A percentile compares a stretch with the other conserved stretches of the same genome.
Evolutionary conservation across 208 protist genomes (phyloP).

Genomic region (Entamoeba invadens): DNA sequence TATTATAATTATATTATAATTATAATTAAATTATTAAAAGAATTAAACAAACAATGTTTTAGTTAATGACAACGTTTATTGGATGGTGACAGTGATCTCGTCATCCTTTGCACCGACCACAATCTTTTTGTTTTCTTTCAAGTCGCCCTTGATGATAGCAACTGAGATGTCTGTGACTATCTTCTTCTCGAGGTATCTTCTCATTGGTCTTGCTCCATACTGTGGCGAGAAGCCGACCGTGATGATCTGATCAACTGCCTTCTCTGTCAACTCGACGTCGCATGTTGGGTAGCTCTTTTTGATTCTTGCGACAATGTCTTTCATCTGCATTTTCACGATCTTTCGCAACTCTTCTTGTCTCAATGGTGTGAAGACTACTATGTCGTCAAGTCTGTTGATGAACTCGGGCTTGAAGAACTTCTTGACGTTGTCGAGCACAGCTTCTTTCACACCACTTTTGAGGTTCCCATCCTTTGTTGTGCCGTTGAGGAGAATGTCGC

Average conservation of each 20-base stretch:
- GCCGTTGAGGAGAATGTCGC: constrained; percentile 84
- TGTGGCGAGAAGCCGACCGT: too few species aligned
- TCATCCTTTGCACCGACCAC: too few species aligned
- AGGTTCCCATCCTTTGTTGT: constrained; percentile 71
- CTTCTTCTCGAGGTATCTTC: not conserved
- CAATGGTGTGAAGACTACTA: constrained; percentile 84
- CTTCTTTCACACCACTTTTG: too few species aligned
- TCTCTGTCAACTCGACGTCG: not conserved
- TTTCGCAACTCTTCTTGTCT: constrained; percentile 50
- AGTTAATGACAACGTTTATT: too few species aligned
- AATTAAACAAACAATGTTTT: too few species aligned
- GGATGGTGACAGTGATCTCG: too few species aligned
- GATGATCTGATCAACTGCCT: not conserved
- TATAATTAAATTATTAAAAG: too few species aligned
- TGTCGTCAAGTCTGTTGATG: constrained; percentile 89
- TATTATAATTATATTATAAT: too few species aligned
- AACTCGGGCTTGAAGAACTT: constrained; percentile 82
- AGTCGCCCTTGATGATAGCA: not conserved
- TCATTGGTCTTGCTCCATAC: not conserved
- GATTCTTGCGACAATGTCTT: not conserved
- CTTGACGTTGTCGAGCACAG: constrained; percentile 63
- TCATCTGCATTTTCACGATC: constrained; percentile 64
- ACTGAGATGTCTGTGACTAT: not conserved
- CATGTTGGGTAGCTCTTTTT: not conserved
- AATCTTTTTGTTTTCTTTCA: too few species aligned